A percentile compares a stretch with the other conserved stretches of the same genome.
Evolutionary conservation across 768 basidiomycete species (phyloP).

Genomic region (Hygrophorus pudorinus): DNA sequence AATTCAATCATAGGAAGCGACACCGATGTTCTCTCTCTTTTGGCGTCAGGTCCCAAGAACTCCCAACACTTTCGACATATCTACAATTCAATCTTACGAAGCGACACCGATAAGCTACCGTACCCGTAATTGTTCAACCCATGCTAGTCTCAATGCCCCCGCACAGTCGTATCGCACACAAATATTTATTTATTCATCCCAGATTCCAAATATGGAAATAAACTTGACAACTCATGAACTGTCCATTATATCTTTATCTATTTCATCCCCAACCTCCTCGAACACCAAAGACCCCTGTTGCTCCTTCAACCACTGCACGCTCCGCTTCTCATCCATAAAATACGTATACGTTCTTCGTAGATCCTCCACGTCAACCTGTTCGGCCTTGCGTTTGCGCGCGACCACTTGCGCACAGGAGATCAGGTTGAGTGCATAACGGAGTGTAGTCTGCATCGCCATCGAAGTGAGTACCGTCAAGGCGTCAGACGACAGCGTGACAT

Average conservation of each 20-base stretch:
- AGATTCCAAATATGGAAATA: no score
- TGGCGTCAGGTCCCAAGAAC: no score
- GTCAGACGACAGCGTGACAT: constrained; percentile 68
- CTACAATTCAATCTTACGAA: no score
- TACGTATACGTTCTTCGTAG: constrained; percentile 76
- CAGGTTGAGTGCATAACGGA: constrained; percentile 90
- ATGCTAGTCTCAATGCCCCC: no score
- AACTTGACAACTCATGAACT: constrained; percentile 17
- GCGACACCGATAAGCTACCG: no score
- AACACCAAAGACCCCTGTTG: constrained; percentile 68
- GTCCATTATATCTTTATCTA: constrained; percentile 26
- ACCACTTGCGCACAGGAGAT: constrained; percentile 89
- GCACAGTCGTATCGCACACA: no score
- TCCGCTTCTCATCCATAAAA: constrained; percentile 90
- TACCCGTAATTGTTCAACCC: no score
- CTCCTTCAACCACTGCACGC: constrained; percentile 86
- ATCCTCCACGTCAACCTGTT: constrained; percentile 78
- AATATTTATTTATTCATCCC: no score
- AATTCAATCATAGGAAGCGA: no score
- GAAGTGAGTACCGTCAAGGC: constrained; percentile 74
- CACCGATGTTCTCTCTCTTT: no score
- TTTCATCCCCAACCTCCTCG: constrained; percentile 45
- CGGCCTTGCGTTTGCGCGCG: constrained; percentile 73
- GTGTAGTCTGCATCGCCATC: constrained; percentile 83
- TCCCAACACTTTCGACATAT: no score